Evolutionary conservation across 2,329 filamentous ascomycete genomes (phyloP).

Genomic region (Calonectria naviculata): DNA sequence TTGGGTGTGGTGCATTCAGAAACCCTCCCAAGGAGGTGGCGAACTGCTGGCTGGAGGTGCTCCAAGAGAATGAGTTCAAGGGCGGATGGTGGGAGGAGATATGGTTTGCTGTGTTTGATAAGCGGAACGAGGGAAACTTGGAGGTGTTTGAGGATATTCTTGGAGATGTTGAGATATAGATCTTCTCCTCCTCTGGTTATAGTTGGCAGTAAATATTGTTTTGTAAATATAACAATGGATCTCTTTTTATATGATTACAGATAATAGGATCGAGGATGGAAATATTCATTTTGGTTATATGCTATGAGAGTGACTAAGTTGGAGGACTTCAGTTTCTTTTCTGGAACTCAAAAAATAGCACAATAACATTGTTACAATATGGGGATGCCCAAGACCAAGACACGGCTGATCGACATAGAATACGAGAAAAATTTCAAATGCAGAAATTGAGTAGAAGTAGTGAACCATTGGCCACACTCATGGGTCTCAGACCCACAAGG

Average conservation of each 20-base stretch:
- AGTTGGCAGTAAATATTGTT: background rate
- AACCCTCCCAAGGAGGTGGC: slow-evolving; percentile 74
- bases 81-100: slow-evolving; percentile 73
- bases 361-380: too few species aligned
- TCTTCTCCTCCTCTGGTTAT: too few species aligned
- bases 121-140: slow-evolving; percentile 59
- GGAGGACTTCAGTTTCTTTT: background rate
- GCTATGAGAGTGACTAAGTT: background rate
- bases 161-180: slow-evolving; percentile 47
- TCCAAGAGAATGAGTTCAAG: slow-evolving; percentile 69
- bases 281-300: background rate
- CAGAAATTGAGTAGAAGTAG: background rate
- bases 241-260: background rate
- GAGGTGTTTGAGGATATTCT: slow-evolving; percentile 59
- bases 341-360: background rate
- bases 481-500: background rate
- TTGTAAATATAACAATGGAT: too few species aligned
- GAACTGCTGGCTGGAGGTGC: slow-evolving; percentile 69
- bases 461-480: background rate
- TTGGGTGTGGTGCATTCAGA: slow-evolving; percentile 75
- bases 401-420: background rate
- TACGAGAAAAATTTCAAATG: background rate
- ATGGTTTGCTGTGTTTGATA: slow-evolving; percentile 71
- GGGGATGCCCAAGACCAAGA: background rate
- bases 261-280: background rate